A percentile compares a stretch with the other conserved stretches of the same genome.
Conservation (phyloP, 306 rosid genomes). For the Cyamopsis tetragonoloba region DNA sequence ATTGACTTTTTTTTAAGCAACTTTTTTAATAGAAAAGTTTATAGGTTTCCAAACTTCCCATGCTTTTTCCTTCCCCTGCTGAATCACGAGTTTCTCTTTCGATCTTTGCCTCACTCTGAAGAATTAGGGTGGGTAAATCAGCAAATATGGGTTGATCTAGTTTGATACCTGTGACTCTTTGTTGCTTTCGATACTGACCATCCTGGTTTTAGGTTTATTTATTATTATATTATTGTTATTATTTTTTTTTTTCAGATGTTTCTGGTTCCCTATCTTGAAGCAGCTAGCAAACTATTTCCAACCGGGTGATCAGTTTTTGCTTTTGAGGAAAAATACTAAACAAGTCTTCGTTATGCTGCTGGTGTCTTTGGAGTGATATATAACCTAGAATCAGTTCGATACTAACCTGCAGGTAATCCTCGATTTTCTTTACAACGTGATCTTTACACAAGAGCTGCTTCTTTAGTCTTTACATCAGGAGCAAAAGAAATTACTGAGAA, state of each 20-base stretch:
- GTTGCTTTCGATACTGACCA: not conserved
- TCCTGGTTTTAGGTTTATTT: not conserved
- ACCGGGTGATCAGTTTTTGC: not conserved
- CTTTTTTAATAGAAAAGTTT: not conserved
- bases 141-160: constrained; percentile 10
- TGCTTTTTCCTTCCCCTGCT: not conserved
- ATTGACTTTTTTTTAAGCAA: not conserved
- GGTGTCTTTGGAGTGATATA: not conserved
- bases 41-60: not conserved
- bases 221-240: too few species aligned
- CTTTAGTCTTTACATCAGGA: not conserved
- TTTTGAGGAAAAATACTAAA: not conserved
- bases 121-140: not conserved
- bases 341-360: not conserved
- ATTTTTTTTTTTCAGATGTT: not conserved
- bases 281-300: not conserved
- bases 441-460: not conserved
- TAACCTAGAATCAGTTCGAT: not conserved
- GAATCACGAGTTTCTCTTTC: constrained; percentile 1
- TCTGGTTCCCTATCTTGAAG: not conserved
- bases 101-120: constrained; percentile 9
- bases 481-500: not conserved
- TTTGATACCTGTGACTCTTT: not conserved
- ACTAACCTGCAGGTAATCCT: not conserved
- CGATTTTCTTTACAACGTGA: not conserved